Evolutionary conservation across 306 rosid species (phyloP).

Genomic region (Prunus davidiana): DNA sequence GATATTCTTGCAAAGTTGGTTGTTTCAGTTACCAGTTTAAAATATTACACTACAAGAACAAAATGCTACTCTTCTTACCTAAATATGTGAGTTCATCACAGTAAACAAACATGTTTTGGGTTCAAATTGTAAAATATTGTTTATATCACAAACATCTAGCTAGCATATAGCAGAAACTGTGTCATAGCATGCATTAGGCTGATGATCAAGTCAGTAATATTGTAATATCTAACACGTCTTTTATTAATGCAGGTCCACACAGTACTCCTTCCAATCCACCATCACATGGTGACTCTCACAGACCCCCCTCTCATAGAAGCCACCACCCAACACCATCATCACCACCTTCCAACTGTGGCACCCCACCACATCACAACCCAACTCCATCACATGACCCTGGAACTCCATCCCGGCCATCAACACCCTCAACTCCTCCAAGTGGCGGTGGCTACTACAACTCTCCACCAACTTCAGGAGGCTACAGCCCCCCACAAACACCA

Average conservation of each 20-base stretch:
- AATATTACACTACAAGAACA: too few relatives aligned
- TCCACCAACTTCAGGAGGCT: slow-evolving; percentile 37
- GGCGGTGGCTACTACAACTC: slow-evolving; percentile 51
- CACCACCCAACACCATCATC: slow-evolving; percentile 47
- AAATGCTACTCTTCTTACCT: too few relatives aligned
- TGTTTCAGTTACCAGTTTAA: background rate
- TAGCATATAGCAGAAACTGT: background rate
- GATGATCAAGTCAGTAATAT: too few relatives aligned
- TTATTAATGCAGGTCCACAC: slow-evolving; percentile 33
- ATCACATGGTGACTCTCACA: slow-evolving; percentile 10
- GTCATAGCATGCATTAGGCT: background rate
- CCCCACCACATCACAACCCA: slow-evolving; percentile 42
- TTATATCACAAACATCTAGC: background rate
- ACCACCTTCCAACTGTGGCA: slow-evolving; percentile 51
- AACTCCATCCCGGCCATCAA: slow-evolving; percentile 40
- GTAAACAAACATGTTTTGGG: too few relatives aligned
- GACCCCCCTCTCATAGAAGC: slow-evolving; percentile 53
- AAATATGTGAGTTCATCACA: too few relatives aligned
- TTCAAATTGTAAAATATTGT: too few relatives aligned
- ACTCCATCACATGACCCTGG: slow-evolving; percentile 28
- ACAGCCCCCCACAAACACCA: background rate
- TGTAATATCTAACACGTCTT: background rate
- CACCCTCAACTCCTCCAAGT: slow-evolving; percentile 41
- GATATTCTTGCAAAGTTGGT: background rate
- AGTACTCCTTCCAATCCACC: slow-evolving; percentile 31